Evolutionary conservation across 176 grass and related monocot species (phyloP).

Genomic region (Musa schizocarpa): DNA sequence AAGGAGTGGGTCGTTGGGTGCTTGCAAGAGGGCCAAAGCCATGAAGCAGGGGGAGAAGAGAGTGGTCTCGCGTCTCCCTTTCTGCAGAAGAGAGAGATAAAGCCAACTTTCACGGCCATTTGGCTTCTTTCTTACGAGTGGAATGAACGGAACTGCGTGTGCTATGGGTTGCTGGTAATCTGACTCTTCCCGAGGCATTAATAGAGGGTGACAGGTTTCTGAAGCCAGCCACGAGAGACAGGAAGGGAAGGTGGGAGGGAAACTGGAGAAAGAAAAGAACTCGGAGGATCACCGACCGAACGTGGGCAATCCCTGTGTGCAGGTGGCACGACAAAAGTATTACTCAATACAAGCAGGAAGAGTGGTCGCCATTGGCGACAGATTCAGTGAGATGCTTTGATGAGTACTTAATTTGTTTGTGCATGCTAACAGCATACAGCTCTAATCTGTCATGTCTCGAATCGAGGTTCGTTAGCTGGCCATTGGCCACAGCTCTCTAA

Average conservation of each 20-base stretch:
- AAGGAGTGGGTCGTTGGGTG: constrained; percentile 2
- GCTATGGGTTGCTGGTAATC: background rate
- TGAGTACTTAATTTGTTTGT: background rate
- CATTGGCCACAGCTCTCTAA: too few relatives aligned
- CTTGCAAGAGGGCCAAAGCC: constrained; percentile 1
- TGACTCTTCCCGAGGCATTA: background rate
- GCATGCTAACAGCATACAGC: background rate
- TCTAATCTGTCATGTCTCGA: background rate
- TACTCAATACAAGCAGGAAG: background rate
- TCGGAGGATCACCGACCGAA: background rate
- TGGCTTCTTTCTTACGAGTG: background rate
- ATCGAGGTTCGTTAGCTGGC: background rate
- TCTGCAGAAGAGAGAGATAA: background rate
- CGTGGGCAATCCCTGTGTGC: background rate
- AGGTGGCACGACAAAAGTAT: background rate
- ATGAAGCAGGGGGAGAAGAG: background rate
- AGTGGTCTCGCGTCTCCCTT: background rate
- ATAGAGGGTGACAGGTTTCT: background rate
- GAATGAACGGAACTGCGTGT: background rate
- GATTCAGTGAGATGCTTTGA: background rate
- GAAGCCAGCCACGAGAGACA: background rate
- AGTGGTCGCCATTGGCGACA: background rate
- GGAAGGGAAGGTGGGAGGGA: background rate
- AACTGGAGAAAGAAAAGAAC: background rate
- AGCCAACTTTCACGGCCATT: background rate